Conservation (phyloP, 106 monocot species). For the Xerophyta viscosa region DNA sequence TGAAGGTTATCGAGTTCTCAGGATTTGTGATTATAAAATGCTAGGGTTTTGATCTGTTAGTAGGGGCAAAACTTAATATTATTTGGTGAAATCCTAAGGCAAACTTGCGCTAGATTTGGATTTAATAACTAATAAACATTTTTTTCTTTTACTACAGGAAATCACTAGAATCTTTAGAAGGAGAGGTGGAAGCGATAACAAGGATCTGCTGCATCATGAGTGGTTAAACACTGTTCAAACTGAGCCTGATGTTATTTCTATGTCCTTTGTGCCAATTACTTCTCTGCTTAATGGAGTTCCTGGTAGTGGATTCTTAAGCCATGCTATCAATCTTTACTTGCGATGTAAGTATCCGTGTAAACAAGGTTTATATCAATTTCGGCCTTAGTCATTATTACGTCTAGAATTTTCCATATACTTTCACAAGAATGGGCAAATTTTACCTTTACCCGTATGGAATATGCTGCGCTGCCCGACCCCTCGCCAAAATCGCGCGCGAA, state of each 20-base stretch:
- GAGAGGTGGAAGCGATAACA: constrained; percentile 73
- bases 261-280: constrained; percentile 78
- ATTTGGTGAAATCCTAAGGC: neutral
- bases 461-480: too few relatives aligned
- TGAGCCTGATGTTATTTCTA: constrained; percentile 62
- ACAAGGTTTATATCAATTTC: too few relatives aligned
- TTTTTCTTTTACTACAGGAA: constrained; percentile 35
- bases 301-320: constrained; percentile 73
- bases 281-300: constrained; percentile 74
- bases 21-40: too few relatives aligned
- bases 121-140: too few relatives aligned
- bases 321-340: constrained; percentile 93
- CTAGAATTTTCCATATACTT: too few relatives aligned
- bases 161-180: constrained; percentile 50
- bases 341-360: constrained; percentile 75
- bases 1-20: too few relatives aligned
- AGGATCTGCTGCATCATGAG: constrained; percentile 57
- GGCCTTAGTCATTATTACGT: too few relatives aligned
- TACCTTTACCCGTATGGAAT: too few relatives aligned
- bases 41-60: too few relatives aligned
- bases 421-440: too few relatives aligned
- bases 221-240: constrained; percentile 78
- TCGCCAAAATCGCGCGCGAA: too few relatives aligned
- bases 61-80: too few relatives aligned
- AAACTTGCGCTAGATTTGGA: neutral